Percentiles rank a stretch among this genome's conserved stretches.
These are phyloP conservation scores for Crithidia bombi DNA, from an alignment of 208 protist genomes.

Conservation along the genomic window DNA sequence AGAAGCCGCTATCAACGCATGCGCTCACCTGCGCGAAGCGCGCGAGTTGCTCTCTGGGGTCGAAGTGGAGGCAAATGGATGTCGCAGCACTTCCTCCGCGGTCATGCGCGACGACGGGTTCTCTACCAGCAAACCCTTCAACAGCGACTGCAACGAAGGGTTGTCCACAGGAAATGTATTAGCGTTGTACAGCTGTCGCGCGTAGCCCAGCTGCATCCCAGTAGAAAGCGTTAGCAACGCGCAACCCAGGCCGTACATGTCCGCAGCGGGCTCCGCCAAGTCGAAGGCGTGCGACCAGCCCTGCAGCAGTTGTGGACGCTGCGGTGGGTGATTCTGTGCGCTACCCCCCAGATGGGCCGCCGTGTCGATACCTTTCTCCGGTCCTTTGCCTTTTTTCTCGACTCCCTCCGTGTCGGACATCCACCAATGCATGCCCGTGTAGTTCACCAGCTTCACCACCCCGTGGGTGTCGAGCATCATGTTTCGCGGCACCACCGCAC, in stretches of 20 bases:
- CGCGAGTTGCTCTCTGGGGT: background rate
- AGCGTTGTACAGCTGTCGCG: background rate
- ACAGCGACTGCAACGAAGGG: conserved; percentile 9
- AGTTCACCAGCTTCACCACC: conserved; percentile 23
- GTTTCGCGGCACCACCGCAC: conserved; percentile 12
- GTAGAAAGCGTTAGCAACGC: background rate
- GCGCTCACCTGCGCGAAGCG: background rate
- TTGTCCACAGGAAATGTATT: background rate
- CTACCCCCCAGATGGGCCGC: background rate
- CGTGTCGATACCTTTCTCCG: background rate
- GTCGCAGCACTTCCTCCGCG: conserved; percentile 4
- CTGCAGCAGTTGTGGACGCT: background rate
- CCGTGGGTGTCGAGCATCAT: conserved; percentile 3
- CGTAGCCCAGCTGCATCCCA: background rate
- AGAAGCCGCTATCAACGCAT: background rate
- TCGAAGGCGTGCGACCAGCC: background rate
- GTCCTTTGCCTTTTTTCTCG: background rate
- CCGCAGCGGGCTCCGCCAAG: background rate
- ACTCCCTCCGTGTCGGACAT: background rate
- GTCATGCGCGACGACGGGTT: conserved; percentile 11
- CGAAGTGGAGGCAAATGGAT: background rate
- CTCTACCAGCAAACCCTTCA: conserved; percentile 10
- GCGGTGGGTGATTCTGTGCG: background rate
- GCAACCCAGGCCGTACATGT: conserved; percentile 20
- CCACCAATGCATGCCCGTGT: conserved; percentile 8